Evolutionary conservation across 1,139 yeast species (phyloP), one percentile per base, ranked within the genome.

Genomic region (Scheffersomyces illinoinensis): DNA sequence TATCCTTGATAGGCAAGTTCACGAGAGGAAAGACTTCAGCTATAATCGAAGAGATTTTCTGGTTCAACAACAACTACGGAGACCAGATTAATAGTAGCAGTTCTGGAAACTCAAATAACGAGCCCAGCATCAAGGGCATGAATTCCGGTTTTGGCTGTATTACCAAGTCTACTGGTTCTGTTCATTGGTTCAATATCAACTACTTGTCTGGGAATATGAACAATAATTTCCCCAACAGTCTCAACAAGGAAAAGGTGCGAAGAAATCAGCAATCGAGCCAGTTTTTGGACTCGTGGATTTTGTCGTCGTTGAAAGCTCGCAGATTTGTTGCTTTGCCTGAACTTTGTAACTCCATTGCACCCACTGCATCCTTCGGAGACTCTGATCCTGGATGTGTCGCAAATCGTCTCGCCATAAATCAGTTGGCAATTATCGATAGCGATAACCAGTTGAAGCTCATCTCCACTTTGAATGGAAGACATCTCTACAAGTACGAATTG

Each of bases 11-110:
- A 56, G 92, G 90, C 17, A 84, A 85, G 62, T 88, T 86, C 64
- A 74, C 74, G 12, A 76, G 93, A 50, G 93, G 93, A 3, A 86
- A 85, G 65, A 87, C 91, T 0, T 82, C 88, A 3, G 87, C 90
- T 0, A 70, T 77, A 2, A 80, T 88, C 18, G 75, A 77, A 50
- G 79, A 83, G 23, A 74, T 88, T 2, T 71, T 81, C 49, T 89
- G 93, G 93, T 81, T 81, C 54, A 73, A 76, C 39, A 77, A 75
- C 61, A 63, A 62, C 53, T 59, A 53, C 47, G 55, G 57, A 12
- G 55, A 57, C 3, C 56, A 47, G 46, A 39, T 53, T 5, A 53
- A 54, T 19, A 33, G 23, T 18, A 53, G 49, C 33, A 33, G 18
- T 53, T 26, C 46, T 33, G 52, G 33, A 5, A 24, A 52, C 14